Base-by-base conservation (phyloP, 1,284 basidiomycete genomes). In the Sanguinoderma infundibulare region DNA sequence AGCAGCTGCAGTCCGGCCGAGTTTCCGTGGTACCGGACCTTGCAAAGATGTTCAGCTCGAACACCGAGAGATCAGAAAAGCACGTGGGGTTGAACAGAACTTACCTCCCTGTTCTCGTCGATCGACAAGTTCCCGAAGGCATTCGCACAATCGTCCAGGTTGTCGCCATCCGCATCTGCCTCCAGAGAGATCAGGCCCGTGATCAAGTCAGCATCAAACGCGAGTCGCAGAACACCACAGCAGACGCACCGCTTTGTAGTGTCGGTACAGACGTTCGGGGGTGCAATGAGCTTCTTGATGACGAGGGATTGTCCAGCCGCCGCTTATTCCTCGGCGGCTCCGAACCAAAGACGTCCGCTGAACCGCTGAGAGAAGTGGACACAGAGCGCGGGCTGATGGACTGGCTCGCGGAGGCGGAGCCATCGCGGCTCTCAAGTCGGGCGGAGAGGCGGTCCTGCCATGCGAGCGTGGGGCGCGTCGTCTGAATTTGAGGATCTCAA, bases 1-100 rank as follows among this genome's bases (percentile, higher is more conserved):
- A 95, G 82, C 24, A 95, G 79, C 67, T 93, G 87, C 52, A 95
- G 77, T 0, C 93, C 93, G 63, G 87, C 89, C 2, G 86, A 79
- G 73, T 87, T 85, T 20, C 89, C 88, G 61, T 92, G 90, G 70
- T 86, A 92, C 46, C 91, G 86, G 50, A 95, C 83, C 90, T 91
- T 55, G 17, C 46, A n/a, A 42, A n/a, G n/a, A n/a, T n/a, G n/a
- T n/a, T n/a, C n/a, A n/a, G n/a, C n/a, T n/a, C n/a, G n/a, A n/a
- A n/a, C n/a, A n/a, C n/a, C n/a, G 24, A 15, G 49, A 7, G 24
- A 26, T 26, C 49, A 53, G 42, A 28, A 9, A 10, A 3, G 17
- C 17, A 20, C 34, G 22, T 26, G 7, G 5, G 9, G 26, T 6
- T 24, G 14, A 26, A 22, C 4, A 49, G 2, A 17, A 50, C 50